A percentile compares a stretch with the other conserved stretches of the same genome.
Evolutionary conservation across 2,329 filamentous ascomycete genomes (phyloP).

Genomic region (Trichoderma sp.): DNA sequence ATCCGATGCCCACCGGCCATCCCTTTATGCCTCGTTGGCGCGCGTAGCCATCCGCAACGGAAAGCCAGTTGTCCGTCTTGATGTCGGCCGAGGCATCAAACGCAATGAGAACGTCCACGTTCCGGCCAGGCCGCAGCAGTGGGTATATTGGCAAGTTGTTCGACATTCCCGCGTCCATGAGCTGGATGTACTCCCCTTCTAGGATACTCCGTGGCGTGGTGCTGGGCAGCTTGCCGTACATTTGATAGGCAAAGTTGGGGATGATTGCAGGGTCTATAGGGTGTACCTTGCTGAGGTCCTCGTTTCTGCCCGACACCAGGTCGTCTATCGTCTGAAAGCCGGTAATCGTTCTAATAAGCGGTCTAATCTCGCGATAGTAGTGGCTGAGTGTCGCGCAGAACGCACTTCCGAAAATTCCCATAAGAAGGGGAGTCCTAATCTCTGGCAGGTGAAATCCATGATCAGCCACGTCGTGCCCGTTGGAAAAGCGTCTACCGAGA

Average conservation of each 20-base stretch:
- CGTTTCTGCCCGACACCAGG: conserved; percentile 78
- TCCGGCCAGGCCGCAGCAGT: conserved; percentile 80
- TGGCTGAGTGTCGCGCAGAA: conserved; percentile 95
- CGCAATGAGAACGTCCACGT: conserved; percentile 86
- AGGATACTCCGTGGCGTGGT: conserved; percentile 80
- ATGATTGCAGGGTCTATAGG: conserved; percentile 90
- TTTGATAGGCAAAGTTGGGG: conserved; percentile 84
- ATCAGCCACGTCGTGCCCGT: conserved; percentile 61
- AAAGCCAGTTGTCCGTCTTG: conserved; percentile 93
- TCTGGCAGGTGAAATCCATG: conserved; percentile 77
- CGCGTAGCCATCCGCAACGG: conserved; percentile 90
- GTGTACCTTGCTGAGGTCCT: conserved; percentile 87
- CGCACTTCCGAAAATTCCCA: conserved; percentile 95
- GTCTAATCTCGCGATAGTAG: conserved; percentile 93
- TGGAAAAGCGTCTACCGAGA: conserved; percentile 78
- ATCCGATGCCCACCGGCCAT: conserved; percentile 94
- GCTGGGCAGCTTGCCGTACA: conserved; percentile 72
- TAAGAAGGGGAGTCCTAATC: conserved; percentile 75
- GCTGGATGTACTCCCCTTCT: conserved; percentile 68
- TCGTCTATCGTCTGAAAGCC: conserved; percentile 79
- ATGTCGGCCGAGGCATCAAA: conserved; percentile 96
- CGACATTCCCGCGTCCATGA: conserved; percentile 98
- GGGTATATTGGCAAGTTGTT: conserved; percentile 98
- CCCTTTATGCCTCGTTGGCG: conserved; percentile 87
- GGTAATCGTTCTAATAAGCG: conserved; percentile 71